These are phyloP conservation scores for Chaetomium sp. DNA, from an alignment of 2,329 filamentous ascomycete species.

Conservation along the genomic window DNA sequence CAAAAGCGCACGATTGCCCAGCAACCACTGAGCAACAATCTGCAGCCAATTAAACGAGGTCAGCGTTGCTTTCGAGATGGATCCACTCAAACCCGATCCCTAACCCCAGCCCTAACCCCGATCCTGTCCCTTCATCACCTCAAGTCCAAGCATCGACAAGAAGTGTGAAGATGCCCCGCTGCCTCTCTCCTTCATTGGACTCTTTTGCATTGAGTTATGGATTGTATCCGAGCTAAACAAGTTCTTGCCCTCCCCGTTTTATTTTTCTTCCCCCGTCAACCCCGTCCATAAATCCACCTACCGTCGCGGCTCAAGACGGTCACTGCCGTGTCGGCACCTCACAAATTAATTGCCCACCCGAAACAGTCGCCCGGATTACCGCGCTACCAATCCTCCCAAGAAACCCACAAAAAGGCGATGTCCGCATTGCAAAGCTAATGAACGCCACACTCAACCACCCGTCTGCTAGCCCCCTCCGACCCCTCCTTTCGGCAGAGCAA, in stretches of 20 bases:
- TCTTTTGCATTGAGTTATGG: too few species aligned
- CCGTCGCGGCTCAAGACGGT: not conserved
- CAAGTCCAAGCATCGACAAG: too few species aligned
- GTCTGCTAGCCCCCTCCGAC: not conserved
- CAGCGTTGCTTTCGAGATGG: too few species aligned
- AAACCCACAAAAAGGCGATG: not conserved
- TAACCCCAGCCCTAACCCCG: not conserved
- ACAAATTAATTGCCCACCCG: conserved; percentile 31
- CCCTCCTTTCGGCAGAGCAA: not conserved
- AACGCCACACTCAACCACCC: conserved; percentile 9
- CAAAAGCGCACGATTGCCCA: conserved; percentile 21
- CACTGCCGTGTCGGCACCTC: conserved; percentile 20
- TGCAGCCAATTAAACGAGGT: conserved; percentile 6
- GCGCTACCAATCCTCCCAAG: not conserved
- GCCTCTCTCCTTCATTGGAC: too few species aligned
- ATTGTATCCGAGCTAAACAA: not conserved
- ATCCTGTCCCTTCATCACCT: not conserved
- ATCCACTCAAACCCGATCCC: too few species aligned
- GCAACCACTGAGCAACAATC: conserved; percentile 28
- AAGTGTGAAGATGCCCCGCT: too few species aligned
- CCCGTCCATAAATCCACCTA: not conserved
- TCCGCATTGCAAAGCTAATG: conserved; percentile 17
- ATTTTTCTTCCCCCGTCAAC: too few species aligned
- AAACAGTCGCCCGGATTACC: conserved; percentile 11
- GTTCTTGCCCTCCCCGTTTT: not conserved